A percentile compares a stretch with the other conserved stretches of the same genome.
Conservation (phyloP, 2,329 filamentous ascomycete genomes). For the Teratosphaeria epicoccoides region DNA sequence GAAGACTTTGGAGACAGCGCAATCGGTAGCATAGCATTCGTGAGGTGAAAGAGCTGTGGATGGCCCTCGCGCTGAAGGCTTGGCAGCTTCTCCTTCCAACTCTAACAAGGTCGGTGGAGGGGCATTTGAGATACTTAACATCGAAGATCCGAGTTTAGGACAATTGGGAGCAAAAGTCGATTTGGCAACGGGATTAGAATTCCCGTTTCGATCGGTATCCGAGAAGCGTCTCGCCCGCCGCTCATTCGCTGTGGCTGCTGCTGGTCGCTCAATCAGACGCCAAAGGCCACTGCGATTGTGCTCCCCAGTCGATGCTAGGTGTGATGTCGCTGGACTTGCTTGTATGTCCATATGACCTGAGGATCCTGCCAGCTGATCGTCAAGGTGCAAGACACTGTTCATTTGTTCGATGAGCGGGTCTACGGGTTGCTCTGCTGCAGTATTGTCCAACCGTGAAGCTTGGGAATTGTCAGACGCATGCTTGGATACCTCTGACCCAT, state of each 20-base stretch:
- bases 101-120: neutral
- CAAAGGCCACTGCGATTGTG: neutral
- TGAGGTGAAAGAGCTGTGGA: slow-evolving; percentile 1
- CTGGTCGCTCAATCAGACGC: neutral
- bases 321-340: neutral
- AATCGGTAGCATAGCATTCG: slow-evolving; percentile 6
- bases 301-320: neutral
- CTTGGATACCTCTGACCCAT: neutral
- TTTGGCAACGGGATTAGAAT: neutral
- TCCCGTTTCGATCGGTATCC: neutral
- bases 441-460: neutral
- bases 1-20: slow-evolving; percentile 15
- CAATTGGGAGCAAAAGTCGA: too few relatives aligned
- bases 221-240: slow-evolving; percentile 2
- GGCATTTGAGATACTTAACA: too few relatives aligned
- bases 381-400: slow-evolving; percentile 1
- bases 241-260: neutral
- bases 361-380: neutral
- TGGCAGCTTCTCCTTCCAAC: neutral
- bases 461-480: neutral
- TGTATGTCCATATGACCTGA: neutral
- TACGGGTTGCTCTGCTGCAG: neutral
- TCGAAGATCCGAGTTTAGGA: too few relatives aligned
- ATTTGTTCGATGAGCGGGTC: slow-evolving; percentile 4
- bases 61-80: neutral